Evolutionary conservation across 169 alveolate genomes (phyloP).

Genomic region (Cryptosporidium felis): DNA sequence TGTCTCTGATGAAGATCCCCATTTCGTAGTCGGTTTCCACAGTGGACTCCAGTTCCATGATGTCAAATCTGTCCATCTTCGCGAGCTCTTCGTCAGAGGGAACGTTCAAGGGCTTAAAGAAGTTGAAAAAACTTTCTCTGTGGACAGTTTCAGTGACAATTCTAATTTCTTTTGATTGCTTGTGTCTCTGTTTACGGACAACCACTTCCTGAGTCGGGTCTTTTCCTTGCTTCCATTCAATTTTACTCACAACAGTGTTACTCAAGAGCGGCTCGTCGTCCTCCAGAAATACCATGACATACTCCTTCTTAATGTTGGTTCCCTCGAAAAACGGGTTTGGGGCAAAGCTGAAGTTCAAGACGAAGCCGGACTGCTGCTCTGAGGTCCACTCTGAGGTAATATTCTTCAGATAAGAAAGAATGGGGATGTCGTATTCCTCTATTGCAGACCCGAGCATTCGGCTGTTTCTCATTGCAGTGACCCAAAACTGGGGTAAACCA

Average conservation of each 20-base stretch:
- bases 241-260: constrained; percentile 31
- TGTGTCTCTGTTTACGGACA: constrained; percentile 61
- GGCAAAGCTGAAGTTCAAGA: constrained; percentile 70
- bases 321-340: constrained; percentile 75
- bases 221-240: constrained; percentile 59
- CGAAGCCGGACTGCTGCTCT: constrained; percentile 73
- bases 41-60: constrained; percentile 65
- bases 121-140: constrained; percentile 60
- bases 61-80: constrained; percentile 62
- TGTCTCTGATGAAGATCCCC: constrained; percentile 63
- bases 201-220: constrained; percentile 71
- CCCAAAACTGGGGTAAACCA: constrained; percentile 74
- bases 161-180: constrained; percentile 56
- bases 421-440: constrained; percentile 74
- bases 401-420: constrained; percentile 62
- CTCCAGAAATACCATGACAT: constrained; percentile 38
- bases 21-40: constrained; percentile 70
- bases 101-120: constrained; percentile 52
- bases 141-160: constrained; percentile 61
- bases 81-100: constrained; percentile 65
- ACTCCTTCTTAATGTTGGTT: constrained; percentile 67
- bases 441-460: constrained; percentile 71
- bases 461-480: constrained; percentile 71
- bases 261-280: constrained; percentile 71
- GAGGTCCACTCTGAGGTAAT: constrained; percentile 74